These are phyloP conservation scores for Aotearoamyces nothofagi DNA, from an alignment of 2,329 filamentous ascomycete species.

Conservation along the genomic window DNA sequence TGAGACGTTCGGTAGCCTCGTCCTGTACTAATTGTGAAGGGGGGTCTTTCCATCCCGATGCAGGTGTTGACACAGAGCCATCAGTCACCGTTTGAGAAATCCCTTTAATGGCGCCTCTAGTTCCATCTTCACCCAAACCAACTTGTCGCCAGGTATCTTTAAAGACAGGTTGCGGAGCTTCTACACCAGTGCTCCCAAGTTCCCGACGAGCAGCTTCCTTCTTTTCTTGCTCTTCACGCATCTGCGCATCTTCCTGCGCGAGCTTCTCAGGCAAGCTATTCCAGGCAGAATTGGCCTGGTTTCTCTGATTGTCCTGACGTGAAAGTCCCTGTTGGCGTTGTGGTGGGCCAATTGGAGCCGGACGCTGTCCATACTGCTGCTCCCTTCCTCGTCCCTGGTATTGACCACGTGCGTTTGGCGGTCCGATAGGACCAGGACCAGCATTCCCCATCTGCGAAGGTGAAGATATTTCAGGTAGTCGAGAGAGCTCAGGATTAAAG, in stretches of 20 bases:
- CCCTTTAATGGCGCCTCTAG: slow-evolving; percentile 12
- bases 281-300: slow-evolving; percentile 4
- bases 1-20: slow-evolving; percentile 6
- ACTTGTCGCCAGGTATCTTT: slow-evolving; percentile 10
- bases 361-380: slow-evolving; percentile 12
- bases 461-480: slow-evolving; percentile 17
- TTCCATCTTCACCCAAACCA: slow-evolving; percentile 15
- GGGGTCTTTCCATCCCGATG: slow-evolving; percentile 5
- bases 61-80: slow-evolving; percentile 1
- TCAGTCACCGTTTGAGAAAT: slow-evolving; percentile 10
- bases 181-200: background rate
- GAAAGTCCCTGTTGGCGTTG: slow-evolving; percentile 10
- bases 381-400: slow-evolving; percentile 15
- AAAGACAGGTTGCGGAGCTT: slow-evolving; percentile 2
- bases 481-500: slow-evolving; percentile 47
- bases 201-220: slow-evolving; percentile 2
- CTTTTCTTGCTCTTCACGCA: slow-evolving; percentile 2
- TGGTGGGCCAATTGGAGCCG: slow-evolving; percentile 19
- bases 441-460: background rate
- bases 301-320: slow-evolving; percentile 5
- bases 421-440: slow-evolving; percentile 20
- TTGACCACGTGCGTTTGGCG: slow-evolving; percentile 15
- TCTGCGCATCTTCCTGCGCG: slow-evolving; percentile 4
- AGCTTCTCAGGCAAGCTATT: slow-evolving; percentile 3
- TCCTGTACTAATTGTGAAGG: slow-evolving; percentile 3